Base-by-base conservation (phyloP, 352 stramenopile species). In the Phytophthora tentaculata region DNA sequence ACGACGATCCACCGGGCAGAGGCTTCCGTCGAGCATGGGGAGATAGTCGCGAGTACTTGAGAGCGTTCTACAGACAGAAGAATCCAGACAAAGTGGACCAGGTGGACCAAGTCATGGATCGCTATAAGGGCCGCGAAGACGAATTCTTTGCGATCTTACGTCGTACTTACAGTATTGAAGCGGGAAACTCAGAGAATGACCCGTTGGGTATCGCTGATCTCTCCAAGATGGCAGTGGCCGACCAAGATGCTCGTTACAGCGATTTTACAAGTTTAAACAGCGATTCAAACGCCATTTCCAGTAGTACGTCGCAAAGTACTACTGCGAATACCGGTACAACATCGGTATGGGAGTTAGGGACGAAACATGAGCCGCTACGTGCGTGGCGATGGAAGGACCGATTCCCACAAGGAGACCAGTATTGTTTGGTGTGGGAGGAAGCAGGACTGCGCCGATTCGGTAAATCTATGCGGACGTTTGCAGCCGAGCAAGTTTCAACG, bases 351-450 rank as follows among this genome's bases (percentile, higher is more conserved):
- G 73, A 80, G 22, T 14, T 74, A 22, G 73, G 73, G 24, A 76
- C 24, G 13, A 69, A 54, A 41, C 71, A 69, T 52, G 77, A 77
- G 39, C 69, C 67, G 13, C 74, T 91, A 51, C 83, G 84, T 8
- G 84, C 85, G 3, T 96, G 88, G 88, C 76, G 86, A 2, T 96
- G 88, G 88, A 94, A 92, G 47, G 86, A 96, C 32, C 83, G 88
- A 2, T 90, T 95, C 44, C 77, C 79, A 5, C 84, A 94, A 48
- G 88, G 86, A 17, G 88, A 96, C 32, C 88, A 96, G 52, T 96
- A 94, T 60, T 91, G 86, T 60, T 64, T 96, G 0, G 59, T 80
- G 43, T 96, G 86, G 86, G 88, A 96, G 56, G 84, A 95, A 71
- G 76, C 76, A 17, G 56, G 88, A 32, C 60, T 96, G 3, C 76